phyloP scores from a whole-genome alignment of 768 basidiomycete genomes.

The Arthromyces matolae region DNA sequence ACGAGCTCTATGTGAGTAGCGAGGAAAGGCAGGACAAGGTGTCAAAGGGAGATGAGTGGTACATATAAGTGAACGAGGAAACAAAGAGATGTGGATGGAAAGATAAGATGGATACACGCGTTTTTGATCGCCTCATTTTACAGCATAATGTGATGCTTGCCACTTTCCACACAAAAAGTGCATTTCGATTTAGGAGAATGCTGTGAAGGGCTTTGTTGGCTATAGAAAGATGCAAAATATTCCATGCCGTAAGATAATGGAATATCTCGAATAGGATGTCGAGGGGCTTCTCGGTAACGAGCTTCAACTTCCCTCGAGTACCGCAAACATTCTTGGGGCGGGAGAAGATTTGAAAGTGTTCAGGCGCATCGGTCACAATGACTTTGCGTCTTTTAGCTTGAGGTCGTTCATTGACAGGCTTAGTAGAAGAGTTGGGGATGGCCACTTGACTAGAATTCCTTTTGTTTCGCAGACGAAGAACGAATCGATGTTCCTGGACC shows the following conservation, averaged over 20 bases:
- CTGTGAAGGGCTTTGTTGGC: conserved; percentile 32
- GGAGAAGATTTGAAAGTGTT: neutral
- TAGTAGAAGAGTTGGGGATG: neutral
- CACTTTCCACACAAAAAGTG: conserved; percentile 30
- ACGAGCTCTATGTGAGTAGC: too few relatives aligned
- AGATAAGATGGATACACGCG: too few relatives aligned
- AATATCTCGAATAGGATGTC: conserved; percentile 38
- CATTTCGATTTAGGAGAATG: conserved; percentile 25
- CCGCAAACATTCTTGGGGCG: conserved; percentile 16
- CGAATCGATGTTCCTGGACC: neutral
- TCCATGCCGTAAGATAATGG: conserved; percentile 31
- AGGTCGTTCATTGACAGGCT: neutral
- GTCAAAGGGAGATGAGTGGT: too few relatives aligned
- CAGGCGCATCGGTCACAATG: neutral
- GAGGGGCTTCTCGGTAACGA: conserved; percentile 31
- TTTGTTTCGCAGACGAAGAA: neutral
- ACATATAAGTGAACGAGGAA: too few relatives aligned
- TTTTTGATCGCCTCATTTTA: too few relatives aligned
- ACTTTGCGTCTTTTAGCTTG: conserved; percentile 1
- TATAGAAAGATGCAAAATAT: conserved; percentile 36
- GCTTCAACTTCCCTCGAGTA: conserved; percentile 20
- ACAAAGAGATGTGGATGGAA: too few relatives aligned
- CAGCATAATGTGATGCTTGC: conserved; percentile 9
- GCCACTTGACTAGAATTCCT: too few relatives aligned
- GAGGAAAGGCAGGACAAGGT: too few relatives aligned